Base-by-base conservation (phyloP, 306 rosid species). In the Spatholobus suberectus region DNA sequence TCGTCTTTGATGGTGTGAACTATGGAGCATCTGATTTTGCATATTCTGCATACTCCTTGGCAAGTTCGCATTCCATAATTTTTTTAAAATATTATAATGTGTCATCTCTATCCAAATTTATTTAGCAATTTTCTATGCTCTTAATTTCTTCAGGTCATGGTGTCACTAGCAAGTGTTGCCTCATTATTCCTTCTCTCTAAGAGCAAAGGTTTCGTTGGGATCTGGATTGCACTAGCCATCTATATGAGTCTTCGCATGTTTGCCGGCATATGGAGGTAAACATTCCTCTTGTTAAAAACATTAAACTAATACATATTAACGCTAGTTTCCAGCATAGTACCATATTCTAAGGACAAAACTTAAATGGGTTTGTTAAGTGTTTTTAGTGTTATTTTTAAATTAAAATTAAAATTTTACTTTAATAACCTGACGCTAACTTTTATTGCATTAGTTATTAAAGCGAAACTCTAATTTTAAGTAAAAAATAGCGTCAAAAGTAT, bases 21-120 rank as follows among this genome's bases (percentile, higher is more conserved):
- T 96, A 89, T 76, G 98, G 99, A 15, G 99, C 99, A 5, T 94
- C 99, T 37, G 99, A 96, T 82, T 96, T 94, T 85, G 98, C 94
- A 67, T 96, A 96, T 46, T 85, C 95, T 23, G 99, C 99, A 4
- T 90, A 85, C 80, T 96, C 99, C 57, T 77, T 96, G 96, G 99
- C 21, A 90, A 89, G 75, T 89, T 85, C 73, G 9, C 71, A 17
- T 52, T 3, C 58, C 12, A 49, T 37, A 35, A 65, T 23, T 23
- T 69, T 9, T 55, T 15, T 8, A 4, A 0, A 17, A 6, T 44
- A 3, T 27, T 21, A 21, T 35, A 55, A 26, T 32, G 18, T 26
- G 37, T 13, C 23, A 0, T 38, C 43, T 57, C 26, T 18, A 13
- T 46, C 51, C 3, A 58, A 9, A 29, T 61, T 40, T 57, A 23